A percentile compares a stretch with the other conserved stretches of the same genome.
Evolutionary conservation across 345 rosid species (phyloP).

Genomic region (Trapa incisa): DNA sequence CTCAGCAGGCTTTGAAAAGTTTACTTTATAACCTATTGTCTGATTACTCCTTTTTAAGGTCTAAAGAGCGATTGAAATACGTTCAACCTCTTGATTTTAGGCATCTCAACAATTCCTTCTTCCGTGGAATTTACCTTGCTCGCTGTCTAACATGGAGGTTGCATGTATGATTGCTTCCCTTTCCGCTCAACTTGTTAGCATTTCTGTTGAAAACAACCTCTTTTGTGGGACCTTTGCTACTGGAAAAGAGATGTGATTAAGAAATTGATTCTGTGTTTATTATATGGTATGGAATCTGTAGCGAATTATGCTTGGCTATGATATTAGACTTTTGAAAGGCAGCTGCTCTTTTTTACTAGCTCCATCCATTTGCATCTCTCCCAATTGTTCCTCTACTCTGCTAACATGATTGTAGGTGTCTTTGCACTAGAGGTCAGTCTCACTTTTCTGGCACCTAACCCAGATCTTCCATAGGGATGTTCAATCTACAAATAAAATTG

Average conservation of each 20-base stretch:
- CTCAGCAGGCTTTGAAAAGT: neutral
- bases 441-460: neutral
- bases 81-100: neutral
- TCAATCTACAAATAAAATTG: neutral
- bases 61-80: neutral
- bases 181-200: neutral
- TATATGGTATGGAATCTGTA: neutral
- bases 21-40: neutral
- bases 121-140: neutral
- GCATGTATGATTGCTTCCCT: neutral
- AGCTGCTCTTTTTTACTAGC: neutral
- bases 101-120: neutral
- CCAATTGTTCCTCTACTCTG: neutral
- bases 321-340: neutral
- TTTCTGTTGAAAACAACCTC: neutral
- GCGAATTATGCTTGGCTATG: neutral
- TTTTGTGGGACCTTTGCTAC: too few species aligned
- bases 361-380: neutral
- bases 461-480: neutral
- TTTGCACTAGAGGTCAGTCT: neutral
- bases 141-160: neutral
- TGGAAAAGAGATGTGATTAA: neutral
- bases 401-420: neutral
- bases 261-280: neutral
- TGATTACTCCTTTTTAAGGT: neutral